Base-by-base conservation (phyloP, 352 stramenopile genomes). In the Globisporangium nunn region DNA sequence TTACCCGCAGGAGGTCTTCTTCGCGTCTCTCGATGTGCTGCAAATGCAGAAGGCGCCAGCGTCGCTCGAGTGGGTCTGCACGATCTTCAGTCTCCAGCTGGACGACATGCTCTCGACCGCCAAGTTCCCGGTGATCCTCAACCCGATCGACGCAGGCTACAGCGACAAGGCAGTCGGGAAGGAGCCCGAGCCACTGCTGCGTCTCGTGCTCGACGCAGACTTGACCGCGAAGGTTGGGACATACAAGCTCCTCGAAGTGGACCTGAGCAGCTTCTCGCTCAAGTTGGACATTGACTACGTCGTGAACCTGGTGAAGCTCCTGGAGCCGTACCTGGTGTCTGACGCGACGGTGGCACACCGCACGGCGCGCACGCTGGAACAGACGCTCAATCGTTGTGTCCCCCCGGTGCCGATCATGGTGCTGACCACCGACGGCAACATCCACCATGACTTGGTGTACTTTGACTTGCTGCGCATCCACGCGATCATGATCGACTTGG, bases 201-300 rank as follows among this genome's bases (percentile, higher is more conserved):
- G 86, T 39, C 56, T 95, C 10, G 71, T 85, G n/a, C 61, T 92
- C 28, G 80, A 90, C 54, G 85, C 84, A 33, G 81, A 90, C 52
- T 63, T 93, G 0, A 68, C 81, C 23, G 81, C 84, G 41, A 85
- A 84, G 48, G 54, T 89, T n/a, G 82, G 82, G 35, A 88, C 85
- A 43, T 91, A 91, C 64, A 93, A 92, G 55, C 48, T 93, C 17
- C 66, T 93, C 18, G 72, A 93, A n/a, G 81, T 93, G 39, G 65
- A 84, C 37, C 54, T 92, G 18, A 75, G 75, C 52, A 79, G 81
- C 51, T 49, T 92, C 43, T 76, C 78, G 14, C 64, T 95, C 41
- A 91, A 92, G 64, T 72, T 91, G 23, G 85, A 95, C 64, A 75
- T 95, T 35, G 85, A 95, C 59, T 95, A 91, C 56, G 56, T 95